phyloP scores from a whole-genome alignment of 495 filamentous ascomycete species.

The Penicillium arizonense region DNA sequence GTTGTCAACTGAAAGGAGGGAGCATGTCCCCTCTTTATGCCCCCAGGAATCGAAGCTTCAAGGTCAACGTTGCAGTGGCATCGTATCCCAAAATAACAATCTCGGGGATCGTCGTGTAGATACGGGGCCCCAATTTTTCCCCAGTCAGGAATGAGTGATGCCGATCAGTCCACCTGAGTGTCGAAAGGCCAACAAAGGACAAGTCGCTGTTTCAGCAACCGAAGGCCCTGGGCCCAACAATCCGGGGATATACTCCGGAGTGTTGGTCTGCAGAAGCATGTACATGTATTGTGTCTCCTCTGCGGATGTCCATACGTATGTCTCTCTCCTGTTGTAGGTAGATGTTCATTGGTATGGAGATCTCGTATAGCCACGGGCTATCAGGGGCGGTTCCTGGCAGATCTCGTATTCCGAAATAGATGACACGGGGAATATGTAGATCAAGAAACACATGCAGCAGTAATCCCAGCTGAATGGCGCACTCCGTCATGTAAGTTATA shows the following conservation, averaged over 20 bases:
- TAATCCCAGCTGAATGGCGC: too few species aligned
- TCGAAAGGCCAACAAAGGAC: not conserved
- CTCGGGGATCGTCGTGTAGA: not conserved
- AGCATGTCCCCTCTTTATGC: constrained; percentile 6
- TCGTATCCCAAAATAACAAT: constrained; percentile 27
- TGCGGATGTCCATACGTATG: too few species aligned
- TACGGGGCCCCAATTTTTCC: constrained; percentile 2
- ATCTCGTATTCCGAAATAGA: too few species aligned
- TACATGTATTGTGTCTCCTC: too few species aligned
- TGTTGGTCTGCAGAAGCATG: not conserved
- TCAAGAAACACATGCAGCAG: too few species aligned
- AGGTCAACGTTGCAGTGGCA: constrained; percentile 20
- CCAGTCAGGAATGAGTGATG: not conserved
- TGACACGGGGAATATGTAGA: too few species aligned
- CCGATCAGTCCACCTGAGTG: not conserved
- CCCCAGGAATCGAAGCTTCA: not conserved
- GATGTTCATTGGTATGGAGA: too few species aligned
- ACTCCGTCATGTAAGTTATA: too few species aligned
- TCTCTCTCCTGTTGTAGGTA: too few species aligned
- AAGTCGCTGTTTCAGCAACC: not conserved
- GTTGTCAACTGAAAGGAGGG: not conserved
- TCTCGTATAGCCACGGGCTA: too few species aligned
- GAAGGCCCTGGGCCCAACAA: not conserved
- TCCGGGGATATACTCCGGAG: not conserved
- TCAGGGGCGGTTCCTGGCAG: too few species aligned